These are phyloP conservation scores for Diutina pseudorugosa DNA, from an alignment of 1,139 yeast species.

Conservation along the genomic window DNA sequence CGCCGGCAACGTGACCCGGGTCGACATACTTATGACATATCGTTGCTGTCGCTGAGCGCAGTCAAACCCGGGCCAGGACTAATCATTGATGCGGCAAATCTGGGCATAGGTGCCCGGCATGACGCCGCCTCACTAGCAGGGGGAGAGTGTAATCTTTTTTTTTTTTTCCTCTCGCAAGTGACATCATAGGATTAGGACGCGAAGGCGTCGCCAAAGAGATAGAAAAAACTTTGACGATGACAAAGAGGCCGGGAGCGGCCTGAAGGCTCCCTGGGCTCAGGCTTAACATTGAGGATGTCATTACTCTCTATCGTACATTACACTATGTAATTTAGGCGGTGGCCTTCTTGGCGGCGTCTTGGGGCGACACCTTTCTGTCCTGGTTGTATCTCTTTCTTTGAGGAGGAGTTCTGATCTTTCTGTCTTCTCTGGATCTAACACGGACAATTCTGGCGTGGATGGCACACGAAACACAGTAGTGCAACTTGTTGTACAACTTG, in stretches of 20 bases:
- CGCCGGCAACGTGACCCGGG: neutral
- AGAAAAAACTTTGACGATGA: neutral
- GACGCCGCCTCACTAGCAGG: neutral
- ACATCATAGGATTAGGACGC: neutral
- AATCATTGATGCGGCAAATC: neutral
- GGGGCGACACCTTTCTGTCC: constrained; percentile 94
- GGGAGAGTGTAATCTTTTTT: too few relatives aligned
- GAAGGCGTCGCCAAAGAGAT: neutral
- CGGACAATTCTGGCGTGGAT: constrained; percentile 99
- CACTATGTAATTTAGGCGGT: constrained; percentile 4
- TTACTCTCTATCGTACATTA: constrained; percentile 3
- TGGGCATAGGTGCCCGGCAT: neutral
- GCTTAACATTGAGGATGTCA: neutral
- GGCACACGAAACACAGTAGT: constrained; percentile 99
- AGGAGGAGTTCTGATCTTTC: constrained; percentile 99
- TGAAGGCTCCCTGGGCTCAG: neutral
- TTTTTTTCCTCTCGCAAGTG: neutral
- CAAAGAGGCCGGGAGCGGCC: neutral
- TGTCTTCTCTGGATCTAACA: constrained; percentile 98
- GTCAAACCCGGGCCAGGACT: neutral
- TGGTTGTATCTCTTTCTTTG: constrained; percentile 97
- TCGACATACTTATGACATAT: neutral
- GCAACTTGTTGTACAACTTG: constrained; percentile 98
- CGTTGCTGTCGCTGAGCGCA: neutral
- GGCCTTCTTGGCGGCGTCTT: constrained; percentile 96